Evolutionary conservation across 306 rosid species (phyloP).

Genomic region (Medicago arabica): DNA sequence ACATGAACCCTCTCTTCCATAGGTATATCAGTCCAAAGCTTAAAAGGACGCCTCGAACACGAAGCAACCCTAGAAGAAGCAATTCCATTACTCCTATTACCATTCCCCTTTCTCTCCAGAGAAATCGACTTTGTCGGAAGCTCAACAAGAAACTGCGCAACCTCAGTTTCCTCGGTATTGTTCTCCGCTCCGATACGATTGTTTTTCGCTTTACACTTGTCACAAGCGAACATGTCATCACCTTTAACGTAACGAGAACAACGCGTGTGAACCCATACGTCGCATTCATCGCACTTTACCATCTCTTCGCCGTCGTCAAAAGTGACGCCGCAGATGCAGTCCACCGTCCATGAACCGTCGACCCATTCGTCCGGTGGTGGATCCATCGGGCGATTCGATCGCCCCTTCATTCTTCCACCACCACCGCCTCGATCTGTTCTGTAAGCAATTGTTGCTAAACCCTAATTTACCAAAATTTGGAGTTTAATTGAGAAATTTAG

Average conservation of each 20-base stretch:
- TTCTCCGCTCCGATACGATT: conserved; percentile 34
- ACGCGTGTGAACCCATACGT: conserved; percentile 97
- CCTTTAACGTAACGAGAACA: conserved; percentile 95
- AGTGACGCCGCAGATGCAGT: conserved; percentile 92
- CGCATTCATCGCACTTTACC: conserved; percentile 99
- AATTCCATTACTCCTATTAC: neutral
- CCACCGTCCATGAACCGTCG: conserved; percentile 95
- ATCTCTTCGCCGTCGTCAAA: conserved; percentile 99
- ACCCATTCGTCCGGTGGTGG: conserved; percentile 97
- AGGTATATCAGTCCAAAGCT: conserved; percentile 91
- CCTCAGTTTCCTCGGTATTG: conserved; percentile 84
- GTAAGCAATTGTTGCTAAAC: conserved; percentile 5
- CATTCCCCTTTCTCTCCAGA: conserved; percentile 52
- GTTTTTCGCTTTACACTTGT: conserved; percentile 78
- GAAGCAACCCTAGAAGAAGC: conserved; percentile 53
- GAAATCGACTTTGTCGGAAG: conserved; percentile 84
- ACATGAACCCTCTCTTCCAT: conserved; percentile 93
- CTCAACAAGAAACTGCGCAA: conserved; percentile 83
- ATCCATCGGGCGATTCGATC: conserved; percentile 92
- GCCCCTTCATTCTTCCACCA: conserved; percentile 65
- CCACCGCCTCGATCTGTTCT: conserved; percentile 24
- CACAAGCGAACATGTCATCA: conserved; percentile 88
- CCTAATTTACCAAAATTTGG: neutral
- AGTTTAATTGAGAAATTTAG: neutral
- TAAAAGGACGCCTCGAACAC: conserved; percentile 64